Evolutionary conservation across 495 filamentous ascomycete species (phyloP), one percentile per base, ranked within the genome.

Genomic region (Daldinia loculata): DNA sequence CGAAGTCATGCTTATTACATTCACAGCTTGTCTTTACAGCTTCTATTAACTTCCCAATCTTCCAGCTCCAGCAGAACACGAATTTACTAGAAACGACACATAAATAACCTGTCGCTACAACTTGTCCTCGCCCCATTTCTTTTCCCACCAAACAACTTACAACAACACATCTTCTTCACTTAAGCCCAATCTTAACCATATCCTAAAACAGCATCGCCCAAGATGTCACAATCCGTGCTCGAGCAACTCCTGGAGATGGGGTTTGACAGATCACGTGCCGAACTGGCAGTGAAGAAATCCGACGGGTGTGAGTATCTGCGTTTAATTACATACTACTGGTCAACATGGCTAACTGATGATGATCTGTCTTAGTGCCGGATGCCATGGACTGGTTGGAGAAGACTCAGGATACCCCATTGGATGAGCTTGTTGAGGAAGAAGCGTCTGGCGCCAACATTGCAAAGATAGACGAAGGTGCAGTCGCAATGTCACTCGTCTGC

Each of bases 341-440:
- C 50, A 55, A 11, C 43, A 48, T 53, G 26, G 34, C n/a, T 43
- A n/a, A 39, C 63, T 48, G 24, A 41, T 71, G 67, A 72, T 73
- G 71, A 69, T 66, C 26, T 76, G 58, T 76, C 66, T 17, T 68
- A 97, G 93, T 98, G 61, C 89, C 94, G 77, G 91, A 90, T 72
- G 95, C 95, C 61, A 82, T 99, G 61, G 92, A 95, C 80, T 99
- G 96, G 95, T 87, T 99, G 9, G 95, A 97, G 75, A 84, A 89
- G 70, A 97, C 94, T 69, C 89, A 95, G 76, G 74, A 76, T 26
- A 76, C 74, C 0, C 67, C 74, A 6, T 8, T 77, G 19, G 75
- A 77, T 1, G 75, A 77, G 39, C 74, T 77, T 8, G 48, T 85
- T 11, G 84, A 85, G 9, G 88, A 89, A 53, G 87, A 89, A 50